phyloP scores from a whole-genome alignment of 1,284 basidiomycete species.

The Puccinia brachypodii region DNA sequence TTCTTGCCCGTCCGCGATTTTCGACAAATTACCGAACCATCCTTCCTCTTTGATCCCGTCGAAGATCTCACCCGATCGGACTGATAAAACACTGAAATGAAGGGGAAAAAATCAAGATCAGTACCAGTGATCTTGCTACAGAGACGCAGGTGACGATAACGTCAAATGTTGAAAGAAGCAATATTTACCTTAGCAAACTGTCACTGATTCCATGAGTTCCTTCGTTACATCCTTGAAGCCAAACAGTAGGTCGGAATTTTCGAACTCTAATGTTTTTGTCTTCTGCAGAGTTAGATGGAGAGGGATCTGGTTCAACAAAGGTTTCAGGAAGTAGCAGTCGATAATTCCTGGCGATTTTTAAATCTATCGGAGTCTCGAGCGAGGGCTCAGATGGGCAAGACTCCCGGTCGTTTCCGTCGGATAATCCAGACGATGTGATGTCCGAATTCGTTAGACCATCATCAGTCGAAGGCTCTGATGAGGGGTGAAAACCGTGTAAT shows the following conservation, averaged over 20 bases:
- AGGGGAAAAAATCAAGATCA: neutral
- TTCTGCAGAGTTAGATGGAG: constrained; percentile 60
- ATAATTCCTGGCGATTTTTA: constrained; percentile 24
- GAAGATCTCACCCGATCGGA: constrained; percentile 51
- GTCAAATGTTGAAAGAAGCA: neutral
- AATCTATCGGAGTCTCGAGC: neutral
- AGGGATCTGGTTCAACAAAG: constrained; percentile 55
- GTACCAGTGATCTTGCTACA: neutral
- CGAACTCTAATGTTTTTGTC: constrained; percentile 43
- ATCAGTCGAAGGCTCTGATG: neutral
- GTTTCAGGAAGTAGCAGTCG: constrained; percentile 3
- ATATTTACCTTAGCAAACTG: constrained; percentile 61
- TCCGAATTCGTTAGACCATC: constrained; percentile 4
- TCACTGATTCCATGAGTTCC: constrained; percentile 66
- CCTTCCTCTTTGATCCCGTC: constrained; percentile 48
- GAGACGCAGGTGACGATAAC: neutral
- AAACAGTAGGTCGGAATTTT: constrained; percentile 60
- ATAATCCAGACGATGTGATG: neutral
- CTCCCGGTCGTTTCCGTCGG: neutral
- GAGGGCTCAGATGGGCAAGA: neutral
- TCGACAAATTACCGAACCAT: constrained; percentile 31
- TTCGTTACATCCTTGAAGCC: constrained; percentile 65
- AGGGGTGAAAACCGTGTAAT: neutral
- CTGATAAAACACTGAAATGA: constrained; percentile 49
- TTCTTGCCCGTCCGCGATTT: neutral